phyloP scores from a whole-genome alignment of 2,329 filamentous ascomycete genomes.

The Hymenoscyphus scutula region DNA sequence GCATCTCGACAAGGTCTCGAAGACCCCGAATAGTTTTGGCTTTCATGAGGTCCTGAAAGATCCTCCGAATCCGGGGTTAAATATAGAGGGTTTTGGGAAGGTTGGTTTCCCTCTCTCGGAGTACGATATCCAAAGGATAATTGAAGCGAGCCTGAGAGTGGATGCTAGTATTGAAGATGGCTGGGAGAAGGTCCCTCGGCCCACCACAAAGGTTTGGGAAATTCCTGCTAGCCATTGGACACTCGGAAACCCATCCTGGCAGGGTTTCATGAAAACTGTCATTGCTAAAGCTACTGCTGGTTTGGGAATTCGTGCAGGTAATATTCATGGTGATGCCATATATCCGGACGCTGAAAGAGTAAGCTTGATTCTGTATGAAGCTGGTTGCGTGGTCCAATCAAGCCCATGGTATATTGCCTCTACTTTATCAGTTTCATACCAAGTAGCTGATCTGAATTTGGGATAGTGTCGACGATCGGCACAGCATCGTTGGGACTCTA shows the following conservation, averaged over 20 bases:
- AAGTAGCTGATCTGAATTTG: neutral
- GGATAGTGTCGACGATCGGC: neutral
- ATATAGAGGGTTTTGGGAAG: neutral
- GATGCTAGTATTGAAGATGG: neutral
- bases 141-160: neutral
- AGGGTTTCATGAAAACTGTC: neutral
- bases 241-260: neutral
- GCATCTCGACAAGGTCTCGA: neutral
- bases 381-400: neutral
- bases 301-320: neutral
- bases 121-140: neutral
- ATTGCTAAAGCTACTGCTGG: neutral
- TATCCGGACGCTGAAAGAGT: neutral
- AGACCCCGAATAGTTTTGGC: neutral
- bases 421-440: neutral
- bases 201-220: neutral
- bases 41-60: neutral
- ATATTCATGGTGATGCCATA: neutral
- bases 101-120: neutral
- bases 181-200: too few relatives aligned
- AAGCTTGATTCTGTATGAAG: neutral
- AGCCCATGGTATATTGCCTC: neutral
- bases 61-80: neutral
- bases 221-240: neutral
- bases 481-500: neutral